Percentiles rank a stretch among this genome's conserved stretches.
phyloP scores from a whole-genome alignment of 148 eudicot species.

The Silene conica region DNA sequence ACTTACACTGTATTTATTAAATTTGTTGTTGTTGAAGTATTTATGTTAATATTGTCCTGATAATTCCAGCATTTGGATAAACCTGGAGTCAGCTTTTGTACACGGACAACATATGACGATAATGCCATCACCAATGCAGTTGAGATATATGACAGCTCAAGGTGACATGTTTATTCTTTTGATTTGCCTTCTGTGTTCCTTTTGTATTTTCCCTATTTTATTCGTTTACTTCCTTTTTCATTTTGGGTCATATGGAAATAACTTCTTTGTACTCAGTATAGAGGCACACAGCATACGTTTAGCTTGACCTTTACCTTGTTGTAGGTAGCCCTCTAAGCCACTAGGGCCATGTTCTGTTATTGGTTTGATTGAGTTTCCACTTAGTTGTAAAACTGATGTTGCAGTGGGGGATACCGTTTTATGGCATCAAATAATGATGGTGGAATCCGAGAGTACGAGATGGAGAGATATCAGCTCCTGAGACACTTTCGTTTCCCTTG shows the following conservation, averaged over 20 bases:
- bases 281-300: neutral
- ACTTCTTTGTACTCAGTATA: neutral
- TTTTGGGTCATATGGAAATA: neutral
- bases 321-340: neutral
- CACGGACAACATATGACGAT: constrained; percentile 76
- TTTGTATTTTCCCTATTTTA: neutral
- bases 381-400: constrained; percentile 8
- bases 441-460: constrained; percentile 73
- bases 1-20: neutral
- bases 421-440: constrained; percentile 81
- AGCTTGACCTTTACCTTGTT: neutral
- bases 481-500: constrained; percentile 72
- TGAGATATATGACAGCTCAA: constrained; percentile 63
- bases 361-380: neutral
- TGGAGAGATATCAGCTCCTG: constrained; percentile 81
- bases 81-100: constrained; percentile 65
- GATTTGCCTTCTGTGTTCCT: too few relatives aligned
- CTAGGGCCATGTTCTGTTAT: neutral
- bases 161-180: constrained; percentile 30
- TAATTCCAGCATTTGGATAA: constrained; percentile 59
- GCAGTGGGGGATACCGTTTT: constrained; percentile 68
- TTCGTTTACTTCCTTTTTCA: neutral
- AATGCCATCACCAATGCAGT: constrained; percentile 89
- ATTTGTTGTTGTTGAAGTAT: neutral
- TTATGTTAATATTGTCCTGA: constrained; percentile 6